Evolutionary conservation across 225 moss, liverwort and hornwort species (phyloP).

Genomic region (Climacium dendroides): DNA sequence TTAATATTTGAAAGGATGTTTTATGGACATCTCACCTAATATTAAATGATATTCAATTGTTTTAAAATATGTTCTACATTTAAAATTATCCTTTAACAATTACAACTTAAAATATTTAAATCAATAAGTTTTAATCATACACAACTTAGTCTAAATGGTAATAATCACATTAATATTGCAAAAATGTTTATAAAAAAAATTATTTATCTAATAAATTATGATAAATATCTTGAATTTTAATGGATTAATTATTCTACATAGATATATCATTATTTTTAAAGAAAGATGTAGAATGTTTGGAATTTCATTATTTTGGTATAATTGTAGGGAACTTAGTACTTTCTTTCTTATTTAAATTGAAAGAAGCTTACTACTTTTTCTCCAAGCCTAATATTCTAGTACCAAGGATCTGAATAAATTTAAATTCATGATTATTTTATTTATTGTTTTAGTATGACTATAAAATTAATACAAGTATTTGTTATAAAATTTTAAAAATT

Average conservation of each 20-base stretch:
- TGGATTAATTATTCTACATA: background rate
- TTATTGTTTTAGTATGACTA: background rate
- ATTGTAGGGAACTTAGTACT: background rate
- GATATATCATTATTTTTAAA: no score
- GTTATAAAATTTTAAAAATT: no score
- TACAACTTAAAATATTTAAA: background rate
- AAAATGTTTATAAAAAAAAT: no score
- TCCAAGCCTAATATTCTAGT: no score
- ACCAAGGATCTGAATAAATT: background rate
- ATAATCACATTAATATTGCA: background rate
- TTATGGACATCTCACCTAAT: no score
- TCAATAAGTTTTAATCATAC: background rate
- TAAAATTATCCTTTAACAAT: no score
- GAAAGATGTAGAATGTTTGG: background rate
- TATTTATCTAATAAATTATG: background rate
- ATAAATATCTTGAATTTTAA: no score
- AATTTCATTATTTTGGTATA: background rate
- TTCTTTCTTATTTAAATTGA: background rate
- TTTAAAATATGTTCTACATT: background rate
- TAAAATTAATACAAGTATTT: background rate
- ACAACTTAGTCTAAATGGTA: background rate
- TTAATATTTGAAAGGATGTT: background rate
- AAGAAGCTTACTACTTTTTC: background rate
- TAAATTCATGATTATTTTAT: accelerated
- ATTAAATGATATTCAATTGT: background rate